Evolutionary conservation across 2,329 filamentous ascomycete genomes (phyloP).

Genomic region (Rosellinia necatrix): DNA sequence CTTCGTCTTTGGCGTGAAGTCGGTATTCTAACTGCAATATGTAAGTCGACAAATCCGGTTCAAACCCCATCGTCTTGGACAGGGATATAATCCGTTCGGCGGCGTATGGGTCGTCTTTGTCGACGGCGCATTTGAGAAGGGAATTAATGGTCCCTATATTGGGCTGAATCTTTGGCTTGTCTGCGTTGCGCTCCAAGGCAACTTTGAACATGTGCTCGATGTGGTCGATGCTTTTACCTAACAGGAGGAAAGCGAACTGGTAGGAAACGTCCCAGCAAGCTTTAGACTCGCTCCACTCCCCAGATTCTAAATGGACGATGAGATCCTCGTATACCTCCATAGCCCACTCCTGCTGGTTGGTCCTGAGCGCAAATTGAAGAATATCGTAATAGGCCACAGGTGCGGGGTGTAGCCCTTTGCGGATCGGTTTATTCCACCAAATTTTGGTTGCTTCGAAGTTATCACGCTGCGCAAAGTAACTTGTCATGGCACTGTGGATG

Average conservation of each 20-base stretch:
- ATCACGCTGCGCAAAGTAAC: slow-evolving; percentile 64
- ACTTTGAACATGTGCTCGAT: slow-evolving; percentile 73
- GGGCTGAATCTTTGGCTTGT: slow-evolving; percentile 55
- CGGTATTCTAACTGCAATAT: slow-evolving; percentile 77
- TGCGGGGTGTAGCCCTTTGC: slow-evolving; percentile 46
- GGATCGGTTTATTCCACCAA: slow-evolving; percentile 67
- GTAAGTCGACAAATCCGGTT: slow-evolving; percentile 71
- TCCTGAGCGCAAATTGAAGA: slow-evolving; percentile 65
- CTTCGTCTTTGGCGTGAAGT: slow-evolving; percentile 72
- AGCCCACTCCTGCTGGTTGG: slow-evolving; percentile 65
- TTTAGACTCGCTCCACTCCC: slow-evolving; percentile 49
- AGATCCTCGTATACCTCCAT: slow-evolving; percentile 60
- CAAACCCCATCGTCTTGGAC: slow-evolving; percentile 66
- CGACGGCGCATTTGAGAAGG: slow-evolving; percentile 73
- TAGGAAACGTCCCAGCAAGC: slow-evolving; percentile 73
- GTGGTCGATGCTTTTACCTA: slow-evolving; percentile 72
- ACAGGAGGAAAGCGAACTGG: slow-evolving; percentile 72
- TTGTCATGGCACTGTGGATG: slow-evolving; percentile 61
- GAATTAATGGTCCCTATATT: slow-evolving; percentile 76
- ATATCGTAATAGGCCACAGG: slow-evolving; percentile 56
- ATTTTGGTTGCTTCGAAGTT: slow-evolving; percentile 64
- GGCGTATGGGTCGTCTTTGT: slow-evolving; percentile 69
- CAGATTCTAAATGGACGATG: slow-evolving; percentile 45
- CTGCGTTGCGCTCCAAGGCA: slow-evolving; percentile 58
- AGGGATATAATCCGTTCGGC: slow-evolving; percentile 76